phyloP scores from a whole-genome alignment of 495 filamentous ascomycete species.

The Podospora conica region DNA sequence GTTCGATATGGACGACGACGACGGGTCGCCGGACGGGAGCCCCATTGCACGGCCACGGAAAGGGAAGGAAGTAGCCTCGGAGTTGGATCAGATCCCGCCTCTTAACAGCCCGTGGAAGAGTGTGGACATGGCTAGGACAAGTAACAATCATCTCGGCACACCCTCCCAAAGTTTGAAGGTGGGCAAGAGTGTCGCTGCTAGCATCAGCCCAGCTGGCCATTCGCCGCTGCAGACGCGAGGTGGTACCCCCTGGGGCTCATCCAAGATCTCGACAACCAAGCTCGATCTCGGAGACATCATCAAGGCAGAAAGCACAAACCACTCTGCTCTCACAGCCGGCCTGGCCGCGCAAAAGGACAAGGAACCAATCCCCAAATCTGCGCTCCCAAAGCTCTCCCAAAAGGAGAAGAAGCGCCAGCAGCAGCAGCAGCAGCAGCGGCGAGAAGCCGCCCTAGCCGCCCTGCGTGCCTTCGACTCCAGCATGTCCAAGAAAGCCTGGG shows the following conservation, averaged over 20 bases:
- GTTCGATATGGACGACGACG: constrained; percentile 92
- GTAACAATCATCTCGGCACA: background rate
- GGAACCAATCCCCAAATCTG: constrained; percentile 28
- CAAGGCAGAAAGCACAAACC: constrained; percentile 58
- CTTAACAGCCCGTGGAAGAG: constrained; percentile 23
- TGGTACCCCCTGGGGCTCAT: constrained; percentile 55
- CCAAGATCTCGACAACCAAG: constrained; percentile 53
- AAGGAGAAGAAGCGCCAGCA: constrained; percentile 83
- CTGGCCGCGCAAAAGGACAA: constrained; percentile 50
- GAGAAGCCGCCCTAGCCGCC: constrained; percentile 40
- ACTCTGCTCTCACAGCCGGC: constrained; percentile 68
- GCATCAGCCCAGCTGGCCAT: background rate
- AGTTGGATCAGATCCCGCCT: constrained; percentile 18
- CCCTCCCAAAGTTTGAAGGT: background rate
- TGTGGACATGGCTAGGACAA: constrained; percentile 5
- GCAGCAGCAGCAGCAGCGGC: constrained; percentile 59
- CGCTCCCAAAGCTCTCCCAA: constrained; percentile 64
- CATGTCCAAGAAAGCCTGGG: constrained; percentile 30
- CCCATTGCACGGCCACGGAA: constrained; percentile 16
- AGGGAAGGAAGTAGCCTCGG: background rate
- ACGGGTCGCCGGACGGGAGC: constrained; percentile 15
- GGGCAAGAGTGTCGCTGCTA: background rate
- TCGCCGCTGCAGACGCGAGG: constrained; percentile 14
- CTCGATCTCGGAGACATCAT: constrained; percentile 80
- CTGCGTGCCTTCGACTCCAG: constrained; percentile 10